These are phyloP conservation scores for Ustilago shanxiensis DNA, from an alignment of 1,284 basidiomycete genomes.

Conservation along the genomic window DNA sequence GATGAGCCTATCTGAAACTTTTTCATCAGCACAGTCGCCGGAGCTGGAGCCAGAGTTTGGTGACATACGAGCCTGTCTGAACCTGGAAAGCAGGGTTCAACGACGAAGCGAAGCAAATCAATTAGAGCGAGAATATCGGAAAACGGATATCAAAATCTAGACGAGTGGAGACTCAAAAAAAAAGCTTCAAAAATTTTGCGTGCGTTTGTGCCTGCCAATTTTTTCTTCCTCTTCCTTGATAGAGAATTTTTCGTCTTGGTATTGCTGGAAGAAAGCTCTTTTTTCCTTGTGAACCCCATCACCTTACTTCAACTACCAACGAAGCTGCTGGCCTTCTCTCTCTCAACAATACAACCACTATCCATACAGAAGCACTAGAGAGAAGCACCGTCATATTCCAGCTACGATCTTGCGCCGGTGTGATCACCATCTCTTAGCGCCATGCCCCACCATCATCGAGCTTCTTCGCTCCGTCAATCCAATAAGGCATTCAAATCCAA, in stretches of 20 bases:
- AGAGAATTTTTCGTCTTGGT: constrained; percentile 2
- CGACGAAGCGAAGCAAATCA: background rate
- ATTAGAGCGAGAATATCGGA: constrained; percentile 7
- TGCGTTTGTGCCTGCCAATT: background rate
- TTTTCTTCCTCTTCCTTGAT: too few species aligned
- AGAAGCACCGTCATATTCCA: too few species aligned
- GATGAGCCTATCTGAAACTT: too few species aligned
- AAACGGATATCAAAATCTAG: constrained; percentile 10
- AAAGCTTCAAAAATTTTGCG: constrained; percentile 7
- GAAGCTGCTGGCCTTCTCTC: background rate
- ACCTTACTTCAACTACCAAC: too few species aligned
- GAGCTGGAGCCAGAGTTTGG: too few species aligned
- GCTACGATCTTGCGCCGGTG: too few species aligned
- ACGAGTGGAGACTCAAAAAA: constrained; percentile 1
- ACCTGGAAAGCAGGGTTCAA: too few species aligned
- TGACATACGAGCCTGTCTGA: too few species aligned
- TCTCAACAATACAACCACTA: too few species aligned
- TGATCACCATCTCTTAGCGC: too few species aligned
- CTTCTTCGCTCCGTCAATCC: constrained; percentile 61
- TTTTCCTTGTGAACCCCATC: background rate
- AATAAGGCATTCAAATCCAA: constrained; percentile 69
- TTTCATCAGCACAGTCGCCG: too few species aligned
- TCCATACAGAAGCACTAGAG: background rate
- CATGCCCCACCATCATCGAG: constrained; percentile 62
- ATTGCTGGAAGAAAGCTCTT: too few species aligned